Evolutionary conservation across 495 filamentous ascomycete species (phyloP), one percentile per base, ranked within the genome.

Genomic region (Lophium mytilinum): DNA sequence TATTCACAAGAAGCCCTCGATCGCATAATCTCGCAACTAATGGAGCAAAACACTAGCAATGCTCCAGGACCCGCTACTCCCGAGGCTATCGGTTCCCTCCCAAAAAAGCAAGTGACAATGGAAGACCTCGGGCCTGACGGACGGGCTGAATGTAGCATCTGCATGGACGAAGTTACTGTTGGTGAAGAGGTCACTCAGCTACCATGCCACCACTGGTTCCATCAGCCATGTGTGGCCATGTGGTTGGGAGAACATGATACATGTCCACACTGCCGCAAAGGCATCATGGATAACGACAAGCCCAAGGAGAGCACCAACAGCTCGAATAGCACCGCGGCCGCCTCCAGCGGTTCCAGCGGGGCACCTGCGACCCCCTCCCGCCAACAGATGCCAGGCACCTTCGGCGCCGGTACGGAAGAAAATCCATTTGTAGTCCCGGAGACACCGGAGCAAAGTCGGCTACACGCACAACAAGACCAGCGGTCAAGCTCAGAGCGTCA

Each of bases 161-260:
- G 93, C 67, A 97, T 96, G 78, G 92, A 96, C 53, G 78, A 87
- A 1, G 83, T 95, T 36, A 75, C 82, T 41, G 65, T 87, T 36
- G 87, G 83, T 12, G 86, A 84, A 21, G 83, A 90, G 67, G 87
- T 93, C 6, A 82, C 84, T 0, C 77, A 85, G 21, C 71, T 98
- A 30, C 91, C 91, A 1, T 98, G 93, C 72, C 84, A 77, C 3
- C 93, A 98, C 65, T 95, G 89, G 87, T 98, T 95, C 68, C 89
- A 95, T 66, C 83, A 78, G 48, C 72, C 78, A 12, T 95, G 90
- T 63, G 84, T 91, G 39, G 75, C 78, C 24, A 74, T 84, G 50
- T 96, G 90, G 90, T 70, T 96, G 34, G 81, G 78, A 63, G 86
- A 93, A 67, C 89, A 95, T 66, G 87, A 95, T 58, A 95, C 90